Percentiles rank a stretch among this genome's conserved stretches.
Evolutionary conservation across 345 rosid species (phyloP).

Genomic region (Ceriops decandra): DNA sequence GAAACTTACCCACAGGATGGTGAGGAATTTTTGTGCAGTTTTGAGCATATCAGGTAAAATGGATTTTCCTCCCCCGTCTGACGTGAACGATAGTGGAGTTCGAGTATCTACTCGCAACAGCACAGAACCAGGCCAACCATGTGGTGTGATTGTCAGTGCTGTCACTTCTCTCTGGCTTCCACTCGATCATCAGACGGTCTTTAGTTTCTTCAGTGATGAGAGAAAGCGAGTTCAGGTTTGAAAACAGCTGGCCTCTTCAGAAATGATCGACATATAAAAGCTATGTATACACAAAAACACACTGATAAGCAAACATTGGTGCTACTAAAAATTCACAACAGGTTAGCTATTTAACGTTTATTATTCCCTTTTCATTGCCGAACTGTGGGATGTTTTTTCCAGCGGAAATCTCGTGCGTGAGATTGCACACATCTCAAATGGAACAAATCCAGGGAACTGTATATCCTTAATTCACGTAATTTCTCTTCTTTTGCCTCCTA

Average conservation of each 20-base stretch:
- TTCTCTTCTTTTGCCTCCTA: no score
- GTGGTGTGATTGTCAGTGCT: constrained; percentile 51
- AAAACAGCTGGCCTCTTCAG: no score
- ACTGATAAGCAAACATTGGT: no score
- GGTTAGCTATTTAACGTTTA: no score
- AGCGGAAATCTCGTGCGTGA: constrained; percentile 36
- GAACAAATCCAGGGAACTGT: constrained; percentile 43
- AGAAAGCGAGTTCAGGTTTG: constrained; percentile 44
- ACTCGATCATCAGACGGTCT: constrained; percentile 34
- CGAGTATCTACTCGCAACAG: constrained; percentile 45
- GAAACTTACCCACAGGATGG: constrained; percentile 63
- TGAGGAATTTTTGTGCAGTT: constrained; percentile 43
- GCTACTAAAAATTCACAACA: no score
- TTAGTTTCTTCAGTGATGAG: constrained; percentile 36
- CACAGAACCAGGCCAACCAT: constrained; percentile 42
- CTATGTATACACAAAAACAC: no score
- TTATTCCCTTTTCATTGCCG: no score
- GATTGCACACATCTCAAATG: constrained; percentile 41
- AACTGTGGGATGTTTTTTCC: constrained; percentile 72
- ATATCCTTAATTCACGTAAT: constrained; percentile 47
- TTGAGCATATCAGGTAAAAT: constrained; percentile 49
- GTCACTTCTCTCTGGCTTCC: constrained; percentile 65
- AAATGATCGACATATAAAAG: no score
- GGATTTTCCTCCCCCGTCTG: constrained; percentile 44
- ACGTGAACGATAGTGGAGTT: constrained; percentile 45